Base-by-base conservation (phyloP, 2,329 filamentous ascomycete genomes). In the Sporothrix humicola region DNA sequence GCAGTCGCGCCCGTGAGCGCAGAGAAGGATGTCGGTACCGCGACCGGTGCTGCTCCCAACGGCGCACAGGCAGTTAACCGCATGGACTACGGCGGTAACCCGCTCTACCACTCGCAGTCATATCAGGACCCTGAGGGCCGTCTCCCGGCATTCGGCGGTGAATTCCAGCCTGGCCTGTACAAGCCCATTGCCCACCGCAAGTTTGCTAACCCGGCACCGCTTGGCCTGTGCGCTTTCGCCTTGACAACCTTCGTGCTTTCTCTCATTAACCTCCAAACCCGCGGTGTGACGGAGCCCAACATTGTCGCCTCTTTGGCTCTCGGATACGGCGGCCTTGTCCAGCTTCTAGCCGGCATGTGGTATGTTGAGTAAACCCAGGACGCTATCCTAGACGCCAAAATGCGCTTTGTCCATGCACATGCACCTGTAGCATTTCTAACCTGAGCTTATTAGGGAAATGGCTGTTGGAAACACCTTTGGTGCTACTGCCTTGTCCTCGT, bases 281-380 rank as follows among this genome's bases (percentile, higher is more conserved):
- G 90, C 13, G 86, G 85, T 73, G 84, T 94, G 72, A 82, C 82
- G 1, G 81, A 80, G 2, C 90, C 92, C 65, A 92, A 90, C 79
- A 87, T 95, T 72, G 89, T 91, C 61, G 85, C 94, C 10, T 88
- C 89, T 13, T 83, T 91, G 17, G 92, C 92, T 6, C 91, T 91
- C 77, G 92, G 87, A 31, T 95, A 95, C 80, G 93, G 93, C 78
- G 93, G 92, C 78, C 85, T 94, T 17, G 89, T 95, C 58, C 93
- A 96, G 84, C 85, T 95, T 69, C 84, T 93, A 26, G 91, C 93
- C 77, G 93, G 93, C 84, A 96, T 95, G 93, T 96, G 93, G 93
- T 94, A 87, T 82, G 88, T 86, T n/a, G 17, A 20, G 10, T 20
- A 59, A 37, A 37, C 10, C 26, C 23, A 10, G 23, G 9, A 59